Evolutionary conservation across 768 basidiomycete species (phyloP).

Genomic region (Dacryopinax primogenitus): DNA sequence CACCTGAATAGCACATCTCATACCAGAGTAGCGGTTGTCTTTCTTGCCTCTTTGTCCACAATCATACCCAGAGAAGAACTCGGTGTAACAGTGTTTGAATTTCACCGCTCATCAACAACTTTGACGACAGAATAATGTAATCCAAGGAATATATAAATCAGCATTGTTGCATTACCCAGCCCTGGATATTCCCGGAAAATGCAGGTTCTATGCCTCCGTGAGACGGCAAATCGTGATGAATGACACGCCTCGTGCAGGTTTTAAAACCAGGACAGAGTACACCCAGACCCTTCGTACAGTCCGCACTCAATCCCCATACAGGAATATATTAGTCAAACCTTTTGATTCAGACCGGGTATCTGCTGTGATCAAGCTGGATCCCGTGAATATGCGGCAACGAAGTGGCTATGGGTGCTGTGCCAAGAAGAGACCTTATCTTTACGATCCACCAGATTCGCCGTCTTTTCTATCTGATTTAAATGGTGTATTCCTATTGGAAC

Average conservation of each 20-base stretch:
- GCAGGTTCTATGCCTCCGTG: not conserved
- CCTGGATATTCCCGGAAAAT: not conserved
- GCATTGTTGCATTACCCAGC: not conserved
- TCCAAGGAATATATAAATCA: not conserved
- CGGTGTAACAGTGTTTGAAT: not conserved
- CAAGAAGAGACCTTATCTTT: constrained; percentile 1
- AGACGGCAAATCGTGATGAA: not conserved
- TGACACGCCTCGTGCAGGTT: not conserved
- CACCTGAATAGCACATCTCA: not conserved
- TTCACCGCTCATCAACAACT: not conserved
- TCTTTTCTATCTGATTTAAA: no score
- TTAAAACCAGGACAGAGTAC: no score
- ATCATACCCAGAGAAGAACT: not conserved
- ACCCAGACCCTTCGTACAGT: no score
- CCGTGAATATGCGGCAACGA: constrained; percentile 6
- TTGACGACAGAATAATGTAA: not conserved
- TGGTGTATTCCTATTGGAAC: no score
- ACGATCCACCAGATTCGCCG: no score
- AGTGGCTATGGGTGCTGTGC: not conserved
- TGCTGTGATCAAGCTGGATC: constrained; percentile 2
- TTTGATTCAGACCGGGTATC: not conserved
- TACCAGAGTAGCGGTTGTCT: not conserved
- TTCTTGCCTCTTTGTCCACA: not conserved
- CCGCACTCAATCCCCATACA: no score
- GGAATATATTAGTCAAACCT: not conserved